Conservation (phyloP, 495 filamentous ascomycete genomes). For the Umbilicaria muhlenbergii region DNA sequence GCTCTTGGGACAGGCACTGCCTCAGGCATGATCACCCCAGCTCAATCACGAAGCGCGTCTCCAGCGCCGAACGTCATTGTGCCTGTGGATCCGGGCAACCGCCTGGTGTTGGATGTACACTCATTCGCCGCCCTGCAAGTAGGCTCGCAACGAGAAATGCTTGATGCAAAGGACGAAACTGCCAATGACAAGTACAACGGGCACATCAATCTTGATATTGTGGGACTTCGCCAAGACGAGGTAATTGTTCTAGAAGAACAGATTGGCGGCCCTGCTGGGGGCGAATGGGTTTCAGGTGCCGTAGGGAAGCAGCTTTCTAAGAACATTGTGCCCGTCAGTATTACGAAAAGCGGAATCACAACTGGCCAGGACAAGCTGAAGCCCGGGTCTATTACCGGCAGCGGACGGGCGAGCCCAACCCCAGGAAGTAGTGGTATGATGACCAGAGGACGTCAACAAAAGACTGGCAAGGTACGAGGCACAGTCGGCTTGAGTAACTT, state of each 20-base stretch:
- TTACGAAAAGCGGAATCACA: slow-evolving; percentile 21
- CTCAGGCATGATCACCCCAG: slow-evolving; percentile 40
- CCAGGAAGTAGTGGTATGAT: slow-evolving; percentile 29
- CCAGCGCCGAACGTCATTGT: slow-evolving; percentile 25
- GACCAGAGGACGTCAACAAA: slow-evolving; percentile 51
- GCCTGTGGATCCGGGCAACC: slow-evolving; percentile 38
- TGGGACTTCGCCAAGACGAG: slow-evolving; percentile 51
- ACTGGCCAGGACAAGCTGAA: slow-evolving; percentile 21
- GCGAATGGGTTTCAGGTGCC: slow-evolving; percentile 48
- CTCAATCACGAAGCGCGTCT: slow-evolving; percentile 38
- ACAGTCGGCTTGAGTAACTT: slow-evolving; percentile 75
- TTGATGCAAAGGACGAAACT: slow-evolving; percentile 57
- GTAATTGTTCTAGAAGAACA: slow-evolving; percentile 67
- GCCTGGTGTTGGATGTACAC: slow-evolving; percentile 55
- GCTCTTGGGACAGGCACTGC: slow-evolving; percentile 26
- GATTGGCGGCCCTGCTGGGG: slow-evolving; percentile 34
- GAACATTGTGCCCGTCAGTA: slow-evolving; percentile 23
- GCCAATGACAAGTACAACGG: slow-evolving; percentile 66
- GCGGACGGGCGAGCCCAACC: slow-evolving; percentile 51
- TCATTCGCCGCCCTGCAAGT: slow-evolving; percentile 53
- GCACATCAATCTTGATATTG: slow-evolving; percentile 39
- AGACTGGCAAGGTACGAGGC: slow-evolving; percentile 48
- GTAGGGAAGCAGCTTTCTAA: slow-evolving; percentile 19
- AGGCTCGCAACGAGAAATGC: slow-evolving; percentile 50
- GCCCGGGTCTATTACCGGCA: slow-evolving; percentile 22